Base-by-base conservation (phyloP, 208 protist genomes). In the Leishmania gerbilli region DNA sequence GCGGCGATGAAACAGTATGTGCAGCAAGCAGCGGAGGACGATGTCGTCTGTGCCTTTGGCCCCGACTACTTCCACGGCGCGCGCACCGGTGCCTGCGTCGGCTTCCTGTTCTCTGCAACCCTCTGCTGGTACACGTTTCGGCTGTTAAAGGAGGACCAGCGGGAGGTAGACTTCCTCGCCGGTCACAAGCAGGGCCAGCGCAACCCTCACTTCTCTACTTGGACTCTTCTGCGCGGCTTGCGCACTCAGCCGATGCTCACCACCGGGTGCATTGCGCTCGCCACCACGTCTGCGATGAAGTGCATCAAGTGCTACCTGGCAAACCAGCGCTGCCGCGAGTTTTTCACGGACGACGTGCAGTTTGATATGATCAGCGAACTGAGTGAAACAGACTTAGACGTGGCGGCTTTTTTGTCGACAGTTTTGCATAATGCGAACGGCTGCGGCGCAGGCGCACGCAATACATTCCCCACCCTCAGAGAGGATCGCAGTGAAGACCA, bases 41-140 rank as follows among this genome's bases (percentile, higher is more conserved):
- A 85, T 17, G 45, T 96, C 27, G 84, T 97, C 24, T 95, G 91
- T 71, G 82, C 90, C 27, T 97, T 97, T 82, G 92, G 94, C 24
- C 87, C 85, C 1, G 88, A 95, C 69, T 97, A 88, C 77, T 97
- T 96, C 82, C 71, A 90, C 62, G 94, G 94, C 0, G 94, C 91
- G 0, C 79, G 92, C n/a, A 60, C 67, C 17, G 94, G 94, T 31
- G 77, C 94, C 5, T 88, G 65, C 2, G 76, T 40, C 47, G 92
- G 92, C 17, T 89, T 65, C 8, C 19, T 96, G 37, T 84, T 91
- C 34, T 85, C 92, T 0, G 80, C 78, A 19, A 71, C 60, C 19
- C 74, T 93, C 7, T 83, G 87, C 58, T 51, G 82, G 56, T 82
- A 83, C 74, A 81, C 83, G 0, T 97, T 89, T 86, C 71, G 86